A percentile compares a stretch with the other conserved stretches of the same genome.
These are phyloP conservation scores for Spathaspora sp. DNA, from an alignment of 805 yeast genomes.

Conservation along the genomic window DNA sequence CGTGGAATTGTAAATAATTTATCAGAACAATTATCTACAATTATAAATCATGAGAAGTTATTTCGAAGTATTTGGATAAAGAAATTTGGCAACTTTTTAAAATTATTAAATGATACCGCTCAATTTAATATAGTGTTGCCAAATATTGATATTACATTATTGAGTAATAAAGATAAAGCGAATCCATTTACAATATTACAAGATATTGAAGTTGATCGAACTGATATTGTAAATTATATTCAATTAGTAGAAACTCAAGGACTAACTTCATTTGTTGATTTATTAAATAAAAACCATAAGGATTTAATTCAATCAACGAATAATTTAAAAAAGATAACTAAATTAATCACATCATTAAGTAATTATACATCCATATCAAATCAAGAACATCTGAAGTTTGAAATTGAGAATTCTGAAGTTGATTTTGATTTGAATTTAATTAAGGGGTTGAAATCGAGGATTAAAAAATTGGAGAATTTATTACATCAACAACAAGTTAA, in stretches of 20 bases:
- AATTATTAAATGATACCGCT: conserved; percentile 13
- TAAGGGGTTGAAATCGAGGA: conserved; percentile 65
- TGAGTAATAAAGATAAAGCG: conserved; percentile 13
- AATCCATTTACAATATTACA: conserved; percentile 30
- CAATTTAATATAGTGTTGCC: conserved; percentile 17
- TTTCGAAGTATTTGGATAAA: conserved; percentile 60
- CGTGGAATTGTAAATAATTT: conserved; percentile 39
- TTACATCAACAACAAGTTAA: conserved; percentile 70
- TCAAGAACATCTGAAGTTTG: conserved; percentile 14
- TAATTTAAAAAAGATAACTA: conserved; percentile 32
- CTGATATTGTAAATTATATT: conserved; percentile 29
- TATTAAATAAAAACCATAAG: conserved; percentile 43
- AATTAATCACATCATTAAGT: conserved; percentile 28
- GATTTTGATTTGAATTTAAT: conserved; percentile 41
- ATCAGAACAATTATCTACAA: conserved; percentile 54
- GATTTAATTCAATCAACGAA: conserved; percentile 40
- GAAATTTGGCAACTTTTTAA: conserved; percentile 49
- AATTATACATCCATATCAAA: conserved; percentile 20
- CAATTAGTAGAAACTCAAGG: conserved; percentile 19
- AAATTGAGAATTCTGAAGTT: conserved; percentile 11
- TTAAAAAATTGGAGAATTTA: conserved; percentile 71
- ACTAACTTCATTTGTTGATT: conserved; percentile 27
- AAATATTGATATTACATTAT: conserved; percentile 35
- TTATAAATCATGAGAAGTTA: conserved; percentile 53
- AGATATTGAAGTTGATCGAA: conserved; percentile 29